phyloP scores from a whole-genome alignment of 1,139 yeast species.

The Blastobotrys ciferrii region DNA sequence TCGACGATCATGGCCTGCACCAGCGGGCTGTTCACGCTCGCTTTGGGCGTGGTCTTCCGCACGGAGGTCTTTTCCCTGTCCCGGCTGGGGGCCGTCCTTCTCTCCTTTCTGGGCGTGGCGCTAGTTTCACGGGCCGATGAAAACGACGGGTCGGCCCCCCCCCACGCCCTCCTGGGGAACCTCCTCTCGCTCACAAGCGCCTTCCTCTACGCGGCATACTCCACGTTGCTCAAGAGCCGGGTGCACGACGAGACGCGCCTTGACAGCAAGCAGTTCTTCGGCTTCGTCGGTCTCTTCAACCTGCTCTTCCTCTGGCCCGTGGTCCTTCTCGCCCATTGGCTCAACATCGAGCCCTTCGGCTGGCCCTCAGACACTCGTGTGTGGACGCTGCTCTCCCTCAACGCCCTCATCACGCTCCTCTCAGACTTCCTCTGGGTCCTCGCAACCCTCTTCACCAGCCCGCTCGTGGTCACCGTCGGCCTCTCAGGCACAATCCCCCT shows the following conservation, averaged over 20 bases:
- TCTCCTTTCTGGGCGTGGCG: slow-evolving; percentile 76
- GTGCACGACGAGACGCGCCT: slow-evolving; percentile 71
- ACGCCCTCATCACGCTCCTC: slow-evolving; percentile 74
- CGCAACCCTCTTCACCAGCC: slow-evolving; percentile 89
- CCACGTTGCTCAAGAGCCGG: slow-evolving; percentile 73
- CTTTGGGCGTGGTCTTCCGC: slow-evolving; percentile 71
- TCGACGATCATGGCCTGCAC: slow-evolving; percentile 92
- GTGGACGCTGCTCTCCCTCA: slow-evolving; percentile 54
- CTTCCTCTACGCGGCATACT: slow-evolving; percentile 83
- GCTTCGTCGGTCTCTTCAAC: slow-evolving; percentile 88
- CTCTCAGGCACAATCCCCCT: slow-evolving; percentile 89
- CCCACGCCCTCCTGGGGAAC: slow-evolving; percentile 66
- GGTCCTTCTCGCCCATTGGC: slow-evolving; percentile 57
- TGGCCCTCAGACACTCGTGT: slow-evolving; percentile 65
- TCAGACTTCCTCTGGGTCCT: slow-evolving; percentile 96
- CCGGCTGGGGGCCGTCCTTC: slow-evolving; percentile 65
- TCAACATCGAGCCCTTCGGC: slow-evolving; percentile 67
- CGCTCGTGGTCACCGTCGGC: slow-evolving; percentile 93
- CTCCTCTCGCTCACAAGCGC: slow-evolving; percentile 80
- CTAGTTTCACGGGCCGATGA: slow-evolving; percentile 62
- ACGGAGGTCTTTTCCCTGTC: slow-evolving; percentile 65
- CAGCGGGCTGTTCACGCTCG: slow-evolving; percentile 84
- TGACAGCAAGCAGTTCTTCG: slow-evolving; percentile 85
- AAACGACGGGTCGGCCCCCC: slow-evolving; percentile 34
- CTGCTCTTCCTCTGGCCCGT: slow-evolving; percentile 81